phyloP scores from a whole-genome alignment of 2,329 filamentous ascomycete genomes.

The Xylariaceae sp. region DNA sequence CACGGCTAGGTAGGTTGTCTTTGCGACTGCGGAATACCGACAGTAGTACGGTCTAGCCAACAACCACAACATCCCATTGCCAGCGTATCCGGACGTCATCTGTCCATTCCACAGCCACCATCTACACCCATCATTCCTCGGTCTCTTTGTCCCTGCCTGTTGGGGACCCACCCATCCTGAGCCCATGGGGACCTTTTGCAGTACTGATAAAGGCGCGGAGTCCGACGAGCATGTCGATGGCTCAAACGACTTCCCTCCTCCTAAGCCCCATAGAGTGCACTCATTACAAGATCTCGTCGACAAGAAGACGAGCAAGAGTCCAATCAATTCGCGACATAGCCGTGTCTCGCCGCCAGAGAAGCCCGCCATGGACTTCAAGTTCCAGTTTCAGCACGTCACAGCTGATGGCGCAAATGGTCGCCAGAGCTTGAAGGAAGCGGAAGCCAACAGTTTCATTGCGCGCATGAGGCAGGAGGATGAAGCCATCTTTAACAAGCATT shows the following conservation, averaged over 20 bases:
- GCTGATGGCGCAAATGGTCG: slow-evolving; percentile 15
- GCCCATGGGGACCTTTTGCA: slow-evolving; percentile 27
- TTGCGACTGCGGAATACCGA: not conserved
- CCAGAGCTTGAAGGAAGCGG: not conserved
- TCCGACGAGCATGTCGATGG: slow-evolving; percentile 24
- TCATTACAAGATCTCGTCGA: slow-evolving; percentile 13
- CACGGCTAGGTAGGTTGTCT: not conserved
- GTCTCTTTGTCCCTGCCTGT: slow-evolving; percentile 1
- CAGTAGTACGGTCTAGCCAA: no score
- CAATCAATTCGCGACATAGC: not conserved
- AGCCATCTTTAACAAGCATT: slow-evolving; percentile 10
- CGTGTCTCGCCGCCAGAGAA: not conserved
- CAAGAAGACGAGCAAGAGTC: slow-evolving; percentile 16
- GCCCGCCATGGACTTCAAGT: slow-evolving; percentile 12
- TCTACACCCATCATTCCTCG: not conserved
- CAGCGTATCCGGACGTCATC: not conserved
- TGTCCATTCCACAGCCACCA: not conserved
- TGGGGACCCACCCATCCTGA: slow-evolving; percentile 11
- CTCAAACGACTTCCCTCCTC: slow-evolving; percentile 13
- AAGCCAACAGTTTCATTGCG: slow-evolving; percentile 9
- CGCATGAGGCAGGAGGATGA: slow-evolving; percentile 20
- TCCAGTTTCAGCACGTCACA: slow-evolving; percentile 21
- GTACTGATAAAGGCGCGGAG: slow-evolving; percentile 24
- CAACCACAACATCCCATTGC: no score
- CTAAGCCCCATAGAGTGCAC: slow-evolving; percentile 5